Conservation (phyloP, 257 asterid species). For the Solanum infundibuliforme region DNA sequence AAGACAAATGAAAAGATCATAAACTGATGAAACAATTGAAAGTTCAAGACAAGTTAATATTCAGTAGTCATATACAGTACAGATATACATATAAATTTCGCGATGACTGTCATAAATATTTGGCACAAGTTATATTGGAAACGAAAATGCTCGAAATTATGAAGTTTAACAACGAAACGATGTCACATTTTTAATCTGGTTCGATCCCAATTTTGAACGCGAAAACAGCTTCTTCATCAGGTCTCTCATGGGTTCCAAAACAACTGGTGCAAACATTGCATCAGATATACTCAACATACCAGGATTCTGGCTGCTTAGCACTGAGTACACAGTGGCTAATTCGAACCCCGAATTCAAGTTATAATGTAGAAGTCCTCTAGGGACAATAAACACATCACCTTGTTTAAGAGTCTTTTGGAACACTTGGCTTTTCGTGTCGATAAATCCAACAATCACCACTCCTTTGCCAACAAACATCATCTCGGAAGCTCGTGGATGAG, state of each 20-base stretch:
- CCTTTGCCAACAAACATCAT: constrained; percentile 48
- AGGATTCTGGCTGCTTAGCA: constrained; percentile 68
- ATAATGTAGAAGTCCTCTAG: constrained; percentile 62
- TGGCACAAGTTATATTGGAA: background rate
- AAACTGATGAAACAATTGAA: background rate
- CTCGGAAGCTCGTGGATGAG: constrained; percentile 71
- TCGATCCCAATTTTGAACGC: constrained; percentile 17
- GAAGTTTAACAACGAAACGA: constrained; percentile 3
- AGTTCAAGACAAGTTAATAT: background rate
- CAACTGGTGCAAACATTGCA: constrained; percentile 20
- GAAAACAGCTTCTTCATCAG: constrained; percentile 22
- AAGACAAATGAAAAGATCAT: background rate
- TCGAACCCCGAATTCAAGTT: constrained; percentile 51
- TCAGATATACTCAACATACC: constrained; percentile 42
- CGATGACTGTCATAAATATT: background rate
- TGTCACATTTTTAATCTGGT: constrained; percentile 27
- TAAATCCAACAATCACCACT: constrained; percentile 39
- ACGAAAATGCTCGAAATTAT: background rate
- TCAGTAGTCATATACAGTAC: background rate
- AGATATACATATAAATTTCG: background rate
- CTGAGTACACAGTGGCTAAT: constrained; percentile 37
- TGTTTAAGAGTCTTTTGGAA: constrained; percentile 34
- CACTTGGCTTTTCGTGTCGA: constrained; percentile 33
- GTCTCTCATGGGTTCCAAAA: constrained; percentile 10
- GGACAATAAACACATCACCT: constrained; percentile 64